Evolutionary conservation across 768 basidiomycete species (phyloP), one percentile per base, ranked within the genome.

Genomic region (Melanogaster broomeanus): DNA sequence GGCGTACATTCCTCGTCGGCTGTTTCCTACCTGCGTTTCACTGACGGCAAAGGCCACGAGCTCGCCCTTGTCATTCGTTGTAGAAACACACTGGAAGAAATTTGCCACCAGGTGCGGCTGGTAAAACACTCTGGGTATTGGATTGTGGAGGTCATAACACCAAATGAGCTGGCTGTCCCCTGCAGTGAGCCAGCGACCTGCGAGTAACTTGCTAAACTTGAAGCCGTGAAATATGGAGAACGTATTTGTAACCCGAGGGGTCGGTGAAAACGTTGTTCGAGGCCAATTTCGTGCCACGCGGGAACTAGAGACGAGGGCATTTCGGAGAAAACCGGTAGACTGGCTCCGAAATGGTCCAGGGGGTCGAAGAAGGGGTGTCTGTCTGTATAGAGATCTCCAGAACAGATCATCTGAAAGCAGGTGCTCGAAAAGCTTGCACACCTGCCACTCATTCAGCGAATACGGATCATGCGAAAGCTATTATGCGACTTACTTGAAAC

Each of bases 261-360:
- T 30, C 10, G 41, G 28, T 11, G 11, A 19, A 9, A 16, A 15
- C 6, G 10, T 28, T 3, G 16, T 12, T n/a, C 45, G 54, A 21
- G 49, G 54, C 54, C 54, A 56, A 22, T 51, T 56, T 5, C 15
- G 40, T 6, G 34, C 38, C 25, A 56, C 45, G 13, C 25, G 51
- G 12, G 54, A 45, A 28, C 49, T 51, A 2, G 41, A 37, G 11
- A 51, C 35, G 21, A 56, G 45, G n/a, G 31, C 38, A 10, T 35
- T 15, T 1, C 41, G 49, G 28, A 56, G 49, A 13, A 30, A 40
- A 3, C 35, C 12, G 13, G 54, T 27, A 6, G 45, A 37, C 12
- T 44, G 41, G 18, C 34, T 15, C n/a, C 15, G 8, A 18, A 56
- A 38, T 4, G 54, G 54, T 8, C 54, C 54, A 16, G 49, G 49